These are phyloP conservation scores for Mucor plumbeus DNA, from an alignment of 371 early-diverging fungal genomes.

Conservation along the genomic window DNA sequence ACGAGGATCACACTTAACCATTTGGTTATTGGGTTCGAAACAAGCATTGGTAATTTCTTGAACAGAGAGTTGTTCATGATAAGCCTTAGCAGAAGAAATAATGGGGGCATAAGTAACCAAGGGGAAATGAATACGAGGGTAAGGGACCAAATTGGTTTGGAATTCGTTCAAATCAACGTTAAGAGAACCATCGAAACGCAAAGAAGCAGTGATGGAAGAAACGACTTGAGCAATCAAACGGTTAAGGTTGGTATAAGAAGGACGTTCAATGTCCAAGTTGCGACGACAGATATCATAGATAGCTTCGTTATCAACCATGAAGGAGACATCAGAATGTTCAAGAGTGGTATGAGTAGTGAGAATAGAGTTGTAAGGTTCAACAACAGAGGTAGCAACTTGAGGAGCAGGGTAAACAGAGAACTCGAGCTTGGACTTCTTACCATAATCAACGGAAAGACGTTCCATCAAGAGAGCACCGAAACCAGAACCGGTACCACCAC, in stretches of 20 bases:
- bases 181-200: conserved; percentile 96
- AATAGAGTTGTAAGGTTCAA: conserved; percentile 99
- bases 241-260: conserved; percentile 97
- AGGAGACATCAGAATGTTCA: conserved; percentile 98
- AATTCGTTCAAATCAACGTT: conserved; percentile 97
- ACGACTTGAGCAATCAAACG: conserved; percentile 99
- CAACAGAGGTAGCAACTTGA: conserved; percentile 96
- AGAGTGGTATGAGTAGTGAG: conserved; percentile 98
- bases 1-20: conserved; percentile 96
- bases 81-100: conserved; percentile 87
- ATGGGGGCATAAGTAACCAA: conserved; percentile 94
- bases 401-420: conserved; percentile 99
- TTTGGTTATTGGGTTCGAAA: conserved; percentile 94
- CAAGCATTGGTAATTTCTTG: conserved; percentile 91
- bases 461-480: conserved; percentile 98
- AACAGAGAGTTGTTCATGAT: conserved; percentile 90
- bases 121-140: conserved; percentile 96
- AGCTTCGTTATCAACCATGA: conserved; percentile 99
- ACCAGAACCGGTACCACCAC: conserved; percentile 99
- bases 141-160: conserved; percentile 97
- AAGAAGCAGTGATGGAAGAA: conserved; percentile 98
- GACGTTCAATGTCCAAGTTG: conserved; percentile 97
- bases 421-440: conserved; percentile 99
- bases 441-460: conserved; percentile 95
- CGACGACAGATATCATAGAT: conserved; percentile 98